Evolutionary conservation across 2,329 filamentous ascomycete genomes (phyloP).

Genomic region (Gliomastix tumulicola): DNA sequence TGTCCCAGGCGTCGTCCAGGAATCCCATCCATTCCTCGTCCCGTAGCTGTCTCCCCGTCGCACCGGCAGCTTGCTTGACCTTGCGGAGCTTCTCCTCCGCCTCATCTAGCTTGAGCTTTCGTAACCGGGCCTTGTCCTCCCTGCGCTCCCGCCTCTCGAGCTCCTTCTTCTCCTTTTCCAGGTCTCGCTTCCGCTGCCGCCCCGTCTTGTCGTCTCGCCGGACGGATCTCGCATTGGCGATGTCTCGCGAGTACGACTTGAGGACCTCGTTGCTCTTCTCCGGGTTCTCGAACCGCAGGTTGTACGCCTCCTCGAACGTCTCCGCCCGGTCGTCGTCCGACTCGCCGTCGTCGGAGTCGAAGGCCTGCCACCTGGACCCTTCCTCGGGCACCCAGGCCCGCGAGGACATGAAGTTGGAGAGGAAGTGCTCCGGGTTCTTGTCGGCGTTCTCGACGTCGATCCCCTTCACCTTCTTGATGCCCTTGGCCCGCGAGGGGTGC

Average conservation of each 20-base stretch:
- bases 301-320: slow-evolving; percentile 87
- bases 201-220: slow-evolving; percentile 74
- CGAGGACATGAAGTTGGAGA: slow-evolving; percentile 93
- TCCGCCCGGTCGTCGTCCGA: slow-evolving; percentile 70
- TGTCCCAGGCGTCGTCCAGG: slow-evolving; percentile 82
- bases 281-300: slow-evolving; percentile 91
- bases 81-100: slow-evolving; percentile 78
- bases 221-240: slow-evolving; percentile 74
- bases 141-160: slow-evolving; percentile 68
- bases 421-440: slow-evolving; percentile 81
- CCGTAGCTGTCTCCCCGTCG: slow-evolving; percentile 57
- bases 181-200: slow-evolving; percentile 71
- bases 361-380: slow-evolving; percentile 63
- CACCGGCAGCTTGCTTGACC: slow-evolving; percentile 83
- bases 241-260: slow-evolving; percentile 82
- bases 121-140: slow-evolving; percentile 74
- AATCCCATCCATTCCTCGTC: slow-evolving; percentile 81
- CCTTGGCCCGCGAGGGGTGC: slow-evolving; percentile 46
- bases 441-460: slow-evolving; percentile 69
- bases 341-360: slow-evolving; percentile 91
- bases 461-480: slow-evolving; percentile 36
- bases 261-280: slow-evolving; percentile 81
- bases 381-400: slow-evolving; percentile 78
- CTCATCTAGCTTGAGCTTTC: slow-evolving; percentile 86
- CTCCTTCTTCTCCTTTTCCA: slow-evolving; percentile 71